Evolutionary conservation across 2,329 filamentous ascomycete species (phyloP).

Genomic region (Trichophyton benhamiae): DNA sequence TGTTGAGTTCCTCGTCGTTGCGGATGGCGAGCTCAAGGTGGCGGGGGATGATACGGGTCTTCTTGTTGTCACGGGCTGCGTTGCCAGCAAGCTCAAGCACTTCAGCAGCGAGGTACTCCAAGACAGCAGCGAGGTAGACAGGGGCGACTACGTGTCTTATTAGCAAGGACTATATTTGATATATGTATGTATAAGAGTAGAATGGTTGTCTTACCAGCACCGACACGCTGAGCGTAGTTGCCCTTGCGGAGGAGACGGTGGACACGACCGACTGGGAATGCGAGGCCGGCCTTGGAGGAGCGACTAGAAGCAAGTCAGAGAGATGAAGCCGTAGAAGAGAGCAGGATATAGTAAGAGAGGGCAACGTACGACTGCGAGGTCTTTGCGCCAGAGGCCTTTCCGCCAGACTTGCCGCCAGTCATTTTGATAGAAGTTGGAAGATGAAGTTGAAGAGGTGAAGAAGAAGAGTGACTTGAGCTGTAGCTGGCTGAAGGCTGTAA

Average conservation of each 20-base stretch:
- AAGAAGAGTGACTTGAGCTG: constrained; percentile 15
- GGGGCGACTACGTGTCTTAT: constrained; percentile 50
- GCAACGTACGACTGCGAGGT: constrained; percentile 90
- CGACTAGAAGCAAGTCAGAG: constrained; percentile 46
- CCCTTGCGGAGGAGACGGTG: constrained; percentile 98
- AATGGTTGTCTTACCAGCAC: constrained; percentile 57
- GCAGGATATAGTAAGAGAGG: constrained; percentile 8
- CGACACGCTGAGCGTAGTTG: constrained; percentile 99
- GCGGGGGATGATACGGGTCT: constrained; percentile 99
- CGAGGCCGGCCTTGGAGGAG: constrained; percentile 97
- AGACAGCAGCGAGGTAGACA: constrained; percentile 57
- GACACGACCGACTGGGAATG: constrained; percentile 97
- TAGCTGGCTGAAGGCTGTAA: constrained; percentile 7
- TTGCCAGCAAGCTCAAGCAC: constrained; percentile 43
- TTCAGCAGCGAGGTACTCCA: constrained; percentile 13
- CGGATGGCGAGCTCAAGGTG: constrained; percentile 98
- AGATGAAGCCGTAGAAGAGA: constrained; percentile 28
- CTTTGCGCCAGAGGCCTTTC: constrained; percentile 99
- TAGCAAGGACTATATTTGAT: background rate
- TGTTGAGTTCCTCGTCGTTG: constrained; percentile 99
- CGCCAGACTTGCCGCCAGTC: constrained; percentile 99
- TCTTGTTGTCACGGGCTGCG: constrained; percentile 99
- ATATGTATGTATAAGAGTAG: background rate
- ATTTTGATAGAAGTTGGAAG: constrained; percentile 58
- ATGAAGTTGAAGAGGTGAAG: constrained; percentile 15